These are phyloP conservation scores for Cercospora citrullina DNA, from an alignment of 2,329 filamentous ascomycete species.

Conservation along the genomic window DNA sequence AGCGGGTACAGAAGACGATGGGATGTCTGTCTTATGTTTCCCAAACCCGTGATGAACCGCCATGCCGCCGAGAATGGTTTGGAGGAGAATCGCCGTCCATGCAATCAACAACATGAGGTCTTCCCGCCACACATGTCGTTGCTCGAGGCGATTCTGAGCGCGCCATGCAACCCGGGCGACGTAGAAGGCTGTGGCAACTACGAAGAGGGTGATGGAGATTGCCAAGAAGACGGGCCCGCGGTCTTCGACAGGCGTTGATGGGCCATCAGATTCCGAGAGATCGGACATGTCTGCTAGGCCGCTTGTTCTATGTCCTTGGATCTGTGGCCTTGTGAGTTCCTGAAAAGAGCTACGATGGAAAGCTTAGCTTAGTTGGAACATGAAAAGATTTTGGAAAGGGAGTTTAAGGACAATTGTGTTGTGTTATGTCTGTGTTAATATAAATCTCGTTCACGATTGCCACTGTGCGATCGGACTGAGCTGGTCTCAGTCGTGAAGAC, in stretches of 20 bases:
- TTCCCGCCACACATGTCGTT: constrained; percentile 24
- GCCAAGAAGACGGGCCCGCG: constrained; percentile 20
- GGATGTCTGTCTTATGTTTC: constrained; percentile 26
- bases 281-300: background rate
- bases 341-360: background rate
- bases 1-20: background rate
- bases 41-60: constrained; percentile 31
- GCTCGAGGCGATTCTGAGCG: constrained; percentile 16
- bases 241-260: background rate
- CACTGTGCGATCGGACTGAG: background rate
- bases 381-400: background rate
- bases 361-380: background rate
- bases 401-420: background rate
- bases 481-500: background rate
- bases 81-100: constrained; percentile 26
- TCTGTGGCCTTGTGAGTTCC: background rate
- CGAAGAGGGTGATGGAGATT: constrained; percentile 27
- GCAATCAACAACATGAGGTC: constrained; percentile 28
- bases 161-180: constrained; percentile 25
- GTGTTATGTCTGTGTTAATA: background rate
- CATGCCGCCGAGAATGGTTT: constrained; percentile 26
- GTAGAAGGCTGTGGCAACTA: constrained; percentile 27
- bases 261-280: background rate
- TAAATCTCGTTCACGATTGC: background rate
- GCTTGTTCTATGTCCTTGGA: background rate